Conservation (phyloP, 306 rosid species). For the Cicer arietinum region DNA sequence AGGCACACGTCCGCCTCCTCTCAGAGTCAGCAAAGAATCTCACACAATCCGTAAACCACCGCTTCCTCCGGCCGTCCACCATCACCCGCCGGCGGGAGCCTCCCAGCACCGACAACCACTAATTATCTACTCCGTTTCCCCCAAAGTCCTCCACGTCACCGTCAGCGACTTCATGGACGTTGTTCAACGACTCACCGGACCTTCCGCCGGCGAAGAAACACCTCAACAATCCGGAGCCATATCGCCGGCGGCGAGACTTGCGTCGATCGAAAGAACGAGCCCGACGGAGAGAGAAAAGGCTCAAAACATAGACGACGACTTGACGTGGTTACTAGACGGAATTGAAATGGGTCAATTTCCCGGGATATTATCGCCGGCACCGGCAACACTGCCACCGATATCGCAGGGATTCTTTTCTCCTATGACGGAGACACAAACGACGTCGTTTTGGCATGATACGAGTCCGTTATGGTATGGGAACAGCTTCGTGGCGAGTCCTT, state of each 20-base stretch:
- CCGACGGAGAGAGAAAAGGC: slow-evolving; percentile 63
- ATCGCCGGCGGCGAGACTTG: slow-evolving; percentile 92
- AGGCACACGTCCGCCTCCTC: slow-evolving; percentile 86
- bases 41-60: slow-evolving; percentile 84
- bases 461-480: slow-evolving; percentile 61
- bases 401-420: slow-evolving; percentile 72
- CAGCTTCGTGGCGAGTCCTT: slow-evolving; percentile 69
- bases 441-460: slow-evolving; percentile 52
- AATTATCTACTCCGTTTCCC: slow-evolving; percentile 89
- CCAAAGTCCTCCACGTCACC: slow-evolving; percentile 70
- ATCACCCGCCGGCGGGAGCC: neutral
- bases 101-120: slow-evolving; percentile 55
- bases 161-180: slow-evolving; percentile 79
- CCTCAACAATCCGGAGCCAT: slow-evolving; percentile 57
- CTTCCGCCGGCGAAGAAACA: slow-evolving; percentile 48
- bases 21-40: slow-evolving; percentile 75
- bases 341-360: slow-evolving; percentile 71
- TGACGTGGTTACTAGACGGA: slow-evolving; percentile 54
- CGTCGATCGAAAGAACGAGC: slow-evolving; percentile 81
- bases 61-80: slow-evolving; percentile 42
- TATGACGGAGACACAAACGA: slow-evolving; percentile 52
- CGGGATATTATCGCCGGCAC: slow-evolving; percentile 81
- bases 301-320: slow-evolving; percentile 38
- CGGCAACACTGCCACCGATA: slow-evolving; percentile 65
- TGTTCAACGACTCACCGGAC: slow-evolving; percentile 94